Percentiles rank a stretch among this genome's conserved stretches.
Conservation (phyloP, 2,329 filamentous ascomycete species). For the Neofusicoccum umdonicola region DNA sequence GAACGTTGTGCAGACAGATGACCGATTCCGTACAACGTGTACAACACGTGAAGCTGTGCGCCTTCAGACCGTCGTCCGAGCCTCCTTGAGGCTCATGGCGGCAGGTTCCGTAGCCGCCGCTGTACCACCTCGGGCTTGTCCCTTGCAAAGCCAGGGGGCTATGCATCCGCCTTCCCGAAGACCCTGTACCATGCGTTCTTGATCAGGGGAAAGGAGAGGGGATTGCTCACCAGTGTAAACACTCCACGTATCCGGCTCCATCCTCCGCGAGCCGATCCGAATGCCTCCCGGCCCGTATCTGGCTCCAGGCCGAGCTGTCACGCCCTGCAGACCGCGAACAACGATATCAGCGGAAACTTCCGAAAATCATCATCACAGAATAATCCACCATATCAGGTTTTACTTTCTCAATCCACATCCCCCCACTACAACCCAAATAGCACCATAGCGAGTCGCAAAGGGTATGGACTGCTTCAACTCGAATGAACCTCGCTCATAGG, state of each 20-base stretch:
- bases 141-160: no score
- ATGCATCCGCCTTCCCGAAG: no score
- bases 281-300: slow-evolving; percentile 55
- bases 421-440: no score
- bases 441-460: no score
- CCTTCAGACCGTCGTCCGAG: background rate
- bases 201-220: background rate
- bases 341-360: background rate
- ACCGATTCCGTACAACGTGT: background rate
- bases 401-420: background rate
- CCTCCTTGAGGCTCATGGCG: background rate
- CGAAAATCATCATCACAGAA: no score
- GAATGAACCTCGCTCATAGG: no score
- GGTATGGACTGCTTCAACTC: no score
- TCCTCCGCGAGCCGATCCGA: slow-evolving; percentile 49
- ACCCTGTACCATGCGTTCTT: background rate
- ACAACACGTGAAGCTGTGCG: background rate
- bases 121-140: no score
- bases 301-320: slow-evolving; percentile 53
- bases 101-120: background rate
- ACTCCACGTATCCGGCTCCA: slow-evolving; percentile 44
- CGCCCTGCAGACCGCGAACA: slow-evolving; percentile 32
- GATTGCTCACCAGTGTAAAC: slow-evolving; percentile 47
- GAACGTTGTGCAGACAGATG: background rate
- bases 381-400: background rate